Base-by-base conservation (phyloP, 441 rosid species). In the Dalechampia spathulata region DNA sequence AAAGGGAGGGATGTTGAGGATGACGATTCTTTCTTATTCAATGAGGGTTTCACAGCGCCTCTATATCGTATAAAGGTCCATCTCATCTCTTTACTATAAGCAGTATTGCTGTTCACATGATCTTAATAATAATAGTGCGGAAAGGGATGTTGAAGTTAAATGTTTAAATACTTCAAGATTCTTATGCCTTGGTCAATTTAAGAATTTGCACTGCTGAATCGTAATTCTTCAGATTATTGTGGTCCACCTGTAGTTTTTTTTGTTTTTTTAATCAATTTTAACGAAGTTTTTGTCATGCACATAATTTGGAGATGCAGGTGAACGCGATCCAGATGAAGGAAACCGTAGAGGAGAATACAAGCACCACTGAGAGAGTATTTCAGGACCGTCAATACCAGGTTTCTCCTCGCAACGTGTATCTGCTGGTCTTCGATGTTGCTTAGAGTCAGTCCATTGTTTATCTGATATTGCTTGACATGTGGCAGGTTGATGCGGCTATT, bases 301-400 rank as follows among this genome's bases (percentile, higher is more conserved):
- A n/a, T n/a, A n/a, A 8, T 52, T 51, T 26, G 45, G 56, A 3
- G 48, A 30, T 66, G 66, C 63, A 94, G 99, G 99, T 90, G 13
- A 94, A 94, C 77, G 96, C 99, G 30, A 94, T 94, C 77, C 99
- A 94, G 72, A 84, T 90, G 99, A 94, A 90, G 80, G 99, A 94
- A 78, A 94, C 99, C 0, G 98, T 94, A 40, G 99, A 94, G 67
- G 99, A 94, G 75, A 90, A 90, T 76, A 84, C 96, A 37, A 87
- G 96, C 72, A 94, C 99, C 41, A 90, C 99, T 0, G 95, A 94
- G 64, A 84, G 98, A 80, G 99, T 94, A 54, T 94, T 94, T 73
- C 98, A 90, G 67, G 98, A 94, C 70, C 91, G 98, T 30, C 99
- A 94, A 66, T 94, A 90, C 75, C 99, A 94, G 99, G 99, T 93